phyloP scores from a whole-genome alignment of 352 stramenopile species.

The Phytophthora pinifolia region DNA sequence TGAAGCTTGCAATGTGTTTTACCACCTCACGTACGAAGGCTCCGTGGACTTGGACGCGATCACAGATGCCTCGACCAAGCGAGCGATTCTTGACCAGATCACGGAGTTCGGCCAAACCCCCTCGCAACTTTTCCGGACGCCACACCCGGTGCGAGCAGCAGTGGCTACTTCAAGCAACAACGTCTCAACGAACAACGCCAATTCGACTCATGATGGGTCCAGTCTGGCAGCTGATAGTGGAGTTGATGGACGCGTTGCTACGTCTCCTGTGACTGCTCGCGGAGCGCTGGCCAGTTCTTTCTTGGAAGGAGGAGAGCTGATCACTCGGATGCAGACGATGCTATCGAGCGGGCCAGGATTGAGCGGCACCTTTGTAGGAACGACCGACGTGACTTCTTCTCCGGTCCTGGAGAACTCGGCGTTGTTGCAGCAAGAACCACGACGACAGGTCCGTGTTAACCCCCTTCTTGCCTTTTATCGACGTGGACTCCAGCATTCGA shows the following conservation, averaged over 20 bases:
- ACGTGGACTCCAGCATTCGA: slow-evolving; percentile 17
- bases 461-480: slow-evolving; percentile 47
- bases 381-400: slow-evolving; percentile 21
- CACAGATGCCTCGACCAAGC: slow-evolving; percentile 52
- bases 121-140: slow-evolving; percentile 90
- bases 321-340: slow-evolving; percentile 73
- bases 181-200: slow-evolving; percentile 10
- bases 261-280: slow-evolving; percentile 32
- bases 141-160: slow-evolving; percentile 57
- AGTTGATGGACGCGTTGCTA: slow-evolving; percentile 3
- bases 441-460: slow-evolving; percentile 47
- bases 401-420: slow-evolving; percentile 51
- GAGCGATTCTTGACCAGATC: slow-evolving; percentile 95
- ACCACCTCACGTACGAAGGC: slow-evolving; percentile 97
- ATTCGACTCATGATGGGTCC: background rate
- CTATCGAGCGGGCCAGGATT: slow-evolving; percentile 36
- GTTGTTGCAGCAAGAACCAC: slow-evolving; percentile 52
- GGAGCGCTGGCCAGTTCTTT: slow-evolving; percentile 54
- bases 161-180: background rate
- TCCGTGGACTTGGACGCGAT: slow-evolving; percentile 95
- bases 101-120: slow-evolving; percentile 98
- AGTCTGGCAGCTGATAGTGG: background rate
- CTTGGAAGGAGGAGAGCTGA: slow-evolving; percentile 65
- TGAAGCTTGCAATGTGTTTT: slow-evolving; percentile 97
- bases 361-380: slow-evolving; percentile 25